phyloP scores from a whole-genome alignment of 1,139 yeast genomes.

The Casaregolazyma suthepensis region DNA sequence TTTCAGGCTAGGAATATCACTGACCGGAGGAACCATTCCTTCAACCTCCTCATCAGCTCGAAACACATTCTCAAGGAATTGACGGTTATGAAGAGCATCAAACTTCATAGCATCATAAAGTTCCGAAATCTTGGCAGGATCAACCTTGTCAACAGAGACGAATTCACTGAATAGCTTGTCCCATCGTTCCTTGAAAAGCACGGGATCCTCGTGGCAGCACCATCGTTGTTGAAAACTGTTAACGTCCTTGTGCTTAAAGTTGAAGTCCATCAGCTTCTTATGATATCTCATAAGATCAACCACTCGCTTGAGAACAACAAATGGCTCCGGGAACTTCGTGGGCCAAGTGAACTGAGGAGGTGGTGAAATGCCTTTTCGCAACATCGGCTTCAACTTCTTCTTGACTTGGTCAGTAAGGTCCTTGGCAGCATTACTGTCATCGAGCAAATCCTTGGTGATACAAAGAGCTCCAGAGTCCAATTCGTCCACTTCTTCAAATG shows the following conservation, averaged over 20 bases:
- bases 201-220: slow-evolving; percentile 97
- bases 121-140: slow-evolving; percentile 95
- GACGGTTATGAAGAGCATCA: slow-evolving; percentile 93
- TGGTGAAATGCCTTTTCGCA: slow-evolving; percentile 94
- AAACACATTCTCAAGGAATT: slow-evolving; percentile 77
- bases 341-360: slow-evolving; percentile 99
- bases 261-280: slow-evolving; percentile 74
- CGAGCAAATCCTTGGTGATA: slow-evolving; percentile 84
- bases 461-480: slow-evolving; percentile 75
- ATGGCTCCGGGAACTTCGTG: slow-evolving; percentile 95
- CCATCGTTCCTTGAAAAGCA: slow-evolving; percentile 91
- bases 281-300: slow-evolving; percentile 96
- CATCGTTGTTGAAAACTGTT: slow-evolving; percentile 67
- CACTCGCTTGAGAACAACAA: slow-evolving; percentile 84
- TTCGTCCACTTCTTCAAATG: slow-evolving; percentile 65
- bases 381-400: slow-evolving; percentile 87
- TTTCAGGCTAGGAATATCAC: slow-evolving; percentile 27
- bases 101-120: slow-evolving; percentile 97
- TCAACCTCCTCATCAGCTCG: slow-evolving; percentile 50
- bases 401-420: slow-evolving; percentile 97
- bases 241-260: slow-evolving; percentile 64
- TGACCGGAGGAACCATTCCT: slow-evolving; percentile 22
- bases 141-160: slow-evolving; percentile 89
- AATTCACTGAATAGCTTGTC: slow-evolving; percentile 93
- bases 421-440: slow-evolving; percentile 97